Percentiles rank a stretch among this genome's conserved stretches.
These are phyloP conservation scores for Saraca asoca DNA, from an alignment of 331 rosid genomes.

Conservation along the genomic window DNA sequence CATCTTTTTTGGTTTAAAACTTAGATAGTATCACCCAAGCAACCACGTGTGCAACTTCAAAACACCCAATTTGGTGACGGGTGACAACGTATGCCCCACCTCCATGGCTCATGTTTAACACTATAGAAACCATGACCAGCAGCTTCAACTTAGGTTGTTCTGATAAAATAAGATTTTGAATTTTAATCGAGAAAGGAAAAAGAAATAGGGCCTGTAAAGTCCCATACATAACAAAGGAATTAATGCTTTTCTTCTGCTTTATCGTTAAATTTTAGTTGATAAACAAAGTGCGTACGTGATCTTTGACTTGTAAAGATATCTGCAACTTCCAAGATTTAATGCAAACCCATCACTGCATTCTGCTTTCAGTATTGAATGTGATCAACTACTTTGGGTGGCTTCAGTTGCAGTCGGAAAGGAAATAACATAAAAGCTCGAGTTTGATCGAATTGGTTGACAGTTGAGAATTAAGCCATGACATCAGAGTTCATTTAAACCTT, in stretches of 20 bases:
- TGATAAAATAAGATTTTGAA: no score
- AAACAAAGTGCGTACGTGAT: slow-evolving; percentile 24
- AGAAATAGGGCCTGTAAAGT: background rate
- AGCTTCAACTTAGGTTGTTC: no score
- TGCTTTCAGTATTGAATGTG: slow-evolving; percentile 33
- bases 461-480: slow-evolving; percentile 26
- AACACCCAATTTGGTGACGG: no score
- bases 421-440: background rate
- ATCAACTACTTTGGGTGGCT: slow-evolving; percentile 37
- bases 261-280: background rate
- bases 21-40: no score
- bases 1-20: no score
- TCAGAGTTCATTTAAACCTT: slow-evolving; percentile 32
- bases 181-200: background rate
- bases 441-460: slow-evolving; percentile 42
- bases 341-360: slow-evolving; percentile 20
- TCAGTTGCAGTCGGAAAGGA: slow-evolving; percentile 17
- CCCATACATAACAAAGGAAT: background rate
- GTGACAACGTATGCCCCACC: no score
- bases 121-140: no score
- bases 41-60: no score
- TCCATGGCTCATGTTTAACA: no score
- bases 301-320: slow-evolving; percentile 30
- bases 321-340: slow-evolving; percentile 31
- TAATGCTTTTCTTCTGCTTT: background rate